Base-by-base conservation (phyloP, 306 rosid genomes). In the Acmispon strigosus region DNA sequence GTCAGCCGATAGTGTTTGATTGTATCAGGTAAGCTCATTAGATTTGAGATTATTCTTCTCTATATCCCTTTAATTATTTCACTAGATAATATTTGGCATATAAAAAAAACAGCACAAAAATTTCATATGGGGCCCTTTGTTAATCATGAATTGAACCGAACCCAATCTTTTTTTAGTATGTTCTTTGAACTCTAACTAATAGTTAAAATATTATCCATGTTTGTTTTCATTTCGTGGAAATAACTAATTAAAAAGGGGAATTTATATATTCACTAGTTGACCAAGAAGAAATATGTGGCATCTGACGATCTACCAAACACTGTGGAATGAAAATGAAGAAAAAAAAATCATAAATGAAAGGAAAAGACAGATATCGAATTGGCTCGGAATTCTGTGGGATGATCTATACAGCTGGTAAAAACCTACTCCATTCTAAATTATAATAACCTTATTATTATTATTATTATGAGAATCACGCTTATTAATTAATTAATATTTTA, bases 141-240 rank as follows among this genome's bases (percentile, higher is more conserved):
- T 82, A 81, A 84, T 81, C 74, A 80, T 79, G 78, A 74, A 72
- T 32, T 75, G 76, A 73, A 83, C 82, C 85, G 66, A 84, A 77
- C 75, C 76, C 55, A 44, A 20, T 14, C 13, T 65, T 15, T 55
- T 32, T 47, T 57, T 34, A 53, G 66, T 32, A 63, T 37, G 44
- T 74, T 43, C 10, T 48, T 14, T 50, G 16, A 41, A 71, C 70
- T 79, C 13, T 48, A 27, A 2, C 13, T 48, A 27, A 2, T 27
- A 27, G 63, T 45, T 67, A 32, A 70, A 55, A 48, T 72, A 55
- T 44, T 56, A 57, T 44, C 4, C 41, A 80, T 74, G 51, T 70
- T 44, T 27, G 50, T 11, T 48, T 47, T 48, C 67, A 39, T 32
- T 20, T 22, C 58, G 18, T 45, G 51, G 22, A 8, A 54, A 54